Percentiles rank a stretch among this genome's conserved stretches.
These are phyloP conservation scores for Phaeosphaeria sp. DNA, from an alignment of 2,329 filamentous ascomycete species.

Conservation along the genomic window DNA sequence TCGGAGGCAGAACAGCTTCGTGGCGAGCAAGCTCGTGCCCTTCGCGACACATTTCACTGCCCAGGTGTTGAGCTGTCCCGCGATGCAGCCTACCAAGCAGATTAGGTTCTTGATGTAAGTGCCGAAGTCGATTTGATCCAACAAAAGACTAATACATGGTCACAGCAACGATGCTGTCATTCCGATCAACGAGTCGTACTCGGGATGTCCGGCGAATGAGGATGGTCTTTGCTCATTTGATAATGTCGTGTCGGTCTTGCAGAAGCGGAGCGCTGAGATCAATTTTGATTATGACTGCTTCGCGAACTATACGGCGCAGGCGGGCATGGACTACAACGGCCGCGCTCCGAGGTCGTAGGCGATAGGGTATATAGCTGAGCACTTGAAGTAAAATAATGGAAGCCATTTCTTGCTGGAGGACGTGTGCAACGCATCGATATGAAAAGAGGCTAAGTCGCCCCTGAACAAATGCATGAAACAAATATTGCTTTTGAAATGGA, in stretches of 20 bases:
- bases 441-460: neutral
- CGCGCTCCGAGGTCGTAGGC: conserved; percentile 24
- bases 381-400: too few relatives aligned
- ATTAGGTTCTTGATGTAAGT: conserved; percentile 40
- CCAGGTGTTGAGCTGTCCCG: conserved; percentile 34
- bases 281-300: conserved; percentile 40
- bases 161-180: conserved; percentile 38
- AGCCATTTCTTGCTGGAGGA: too few relatives aligned
- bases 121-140: neutral
- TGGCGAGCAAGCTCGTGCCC: conserved; percentile 36
- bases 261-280: conserved; percentile 36
- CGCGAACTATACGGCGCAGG: conserved; percentile 33
- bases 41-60: conserved; percentile 42
- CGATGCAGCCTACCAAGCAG: conserved; percentile 30
- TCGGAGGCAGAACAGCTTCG: conserved; percentile 29
- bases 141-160: neutral
- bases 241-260: conserved; percentile 33
- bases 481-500: neutral
- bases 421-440: neutral
- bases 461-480: neutral
- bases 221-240: conserved; percentile 40
- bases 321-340: conserved; percentile 37
- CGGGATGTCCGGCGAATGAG: conserved; percentile 27
- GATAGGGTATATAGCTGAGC: neutral
- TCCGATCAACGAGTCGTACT: conserved; percentile 29